phyloP scores from a whole-genome alignment of 73 alveolate genomes.

The Paramecium biaurelia region DNA sequence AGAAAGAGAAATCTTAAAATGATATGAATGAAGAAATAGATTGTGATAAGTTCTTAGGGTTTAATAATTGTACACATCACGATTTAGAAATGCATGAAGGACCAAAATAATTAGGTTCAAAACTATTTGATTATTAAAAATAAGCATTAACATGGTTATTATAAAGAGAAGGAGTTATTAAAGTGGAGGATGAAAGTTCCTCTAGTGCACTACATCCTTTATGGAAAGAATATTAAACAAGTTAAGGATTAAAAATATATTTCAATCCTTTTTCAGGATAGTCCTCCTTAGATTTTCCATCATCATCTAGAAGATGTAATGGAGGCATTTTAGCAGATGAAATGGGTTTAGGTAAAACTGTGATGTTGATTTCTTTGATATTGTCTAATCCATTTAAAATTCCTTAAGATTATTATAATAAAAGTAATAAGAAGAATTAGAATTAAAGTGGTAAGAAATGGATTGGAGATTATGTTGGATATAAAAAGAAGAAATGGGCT shows the following conservation, averaged over 20 bases:
- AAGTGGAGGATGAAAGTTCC: not conserved
- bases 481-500: constrained; percentile 54
- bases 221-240: constrained; percentile 63
- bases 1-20: not conserved
- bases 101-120: constrained; percentile 30
- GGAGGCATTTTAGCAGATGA: constrained; percentile 85
- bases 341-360: constrained; percentile 86
- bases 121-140: constrained; percentile 57
- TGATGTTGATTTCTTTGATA: constrained; percentile 66
- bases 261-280: constrained; percentile 70
- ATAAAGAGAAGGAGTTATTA: constrained; percentile 64
- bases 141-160: constrained; percentile 71
- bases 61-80: constrained; percentile 18
- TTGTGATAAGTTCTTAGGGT: not conserved
- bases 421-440: not conserved
- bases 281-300: constrained; percentile 52
- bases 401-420: not conserved
- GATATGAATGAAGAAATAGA: constrained; percentile 4
- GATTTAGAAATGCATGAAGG: constrained; percentile 56
- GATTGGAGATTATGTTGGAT: constrained; percentile 43
- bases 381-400: constrained; percentile 50
- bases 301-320: constrained; percentile 53
- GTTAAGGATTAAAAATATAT: constrained; percentile 44
- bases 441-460: not conserved
- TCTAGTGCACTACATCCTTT: constrained; percentile 57